These are phyloP conservation scores for Rhynchospora breviuscula DNA, from an alignment of 176 grass and related monocot species.

Conservation along the genomic window DNA sequence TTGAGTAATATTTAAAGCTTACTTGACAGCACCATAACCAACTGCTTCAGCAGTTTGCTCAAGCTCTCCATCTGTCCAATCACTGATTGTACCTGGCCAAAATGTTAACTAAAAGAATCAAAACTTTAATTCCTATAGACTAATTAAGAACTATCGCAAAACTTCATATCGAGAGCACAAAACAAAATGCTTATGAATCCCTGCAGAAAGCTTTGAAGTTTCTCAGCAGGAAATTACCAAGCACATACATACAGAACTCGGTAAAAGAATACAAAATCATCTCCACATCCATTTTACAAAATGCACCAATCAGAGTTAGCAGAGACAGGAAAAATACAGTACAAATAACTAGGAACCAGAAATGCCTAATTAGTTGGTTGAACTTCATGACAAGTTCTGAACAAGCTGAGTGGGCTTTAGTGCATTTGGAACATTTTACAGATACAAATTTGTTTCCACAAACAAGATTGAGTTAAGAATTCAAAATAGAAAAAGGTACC, in stretches of 20 bases:
- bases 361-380: background rate
- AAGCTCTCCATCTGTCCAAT: constrained; percentile 89
- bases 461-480: constrained; percentile 1
- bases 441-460: background rate
- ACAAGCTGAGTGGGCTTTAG: background rate
- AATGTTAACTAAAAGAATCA: background rate
- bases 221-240: background rate
- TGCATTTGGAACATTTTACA: background rate
- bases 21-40: constrained; percentile 97
- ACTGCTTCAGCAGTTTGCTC: constrained; percentile 83
- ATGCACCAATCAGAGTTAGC: background rate
- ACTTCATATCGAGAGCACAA: background rate
- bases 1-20: constrained; percentile 14
- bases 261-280: background rate
- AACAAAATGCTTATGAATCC: background rate
- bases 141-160: background rate
- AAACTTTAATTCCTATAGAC: background rate
- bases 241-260: background rate
- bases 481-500: constrained; percentile 33
- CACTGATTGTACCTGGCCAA: constrained; percentile 51
- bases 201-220: background rate
- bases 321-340: no score
- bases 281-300: background rate
- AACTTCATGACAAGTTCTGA: background rate
- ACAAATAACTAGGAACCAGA: background rate